Conservation (phyloP, 2,329 filamentous ascomycete species). For the Dactylellina parvicollis region DNA sequence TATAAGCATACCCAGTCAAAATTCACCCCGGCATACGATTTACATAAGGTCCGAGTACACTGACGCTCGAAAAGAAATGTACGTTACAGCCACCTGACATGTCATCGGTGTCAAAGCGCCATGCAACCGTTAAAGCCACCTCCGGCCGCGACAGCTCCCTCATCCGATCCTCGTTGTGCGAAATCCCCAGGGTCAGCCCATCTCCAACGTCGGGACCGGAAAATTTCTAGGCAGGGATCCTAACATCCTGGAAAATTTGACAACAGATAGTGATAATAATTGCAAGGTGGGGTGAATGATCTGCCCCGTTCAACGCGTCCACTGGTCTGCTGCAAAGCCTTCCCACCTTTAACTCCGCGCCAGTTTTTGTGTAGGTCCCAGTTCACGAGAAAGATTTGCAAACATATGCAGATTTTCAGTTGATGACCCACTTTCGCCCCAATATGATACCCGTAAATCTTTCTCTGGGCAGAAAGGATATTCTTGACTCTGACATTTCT, state of each 20-base stretch:
- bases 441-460: background rate
- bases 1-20: background rate
- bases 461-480: background rate
- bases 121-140: conserved; percentile 8
- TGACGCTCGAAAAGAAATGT: background rate
- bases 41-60: background rate
- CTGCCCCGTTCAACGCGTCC: too few species aligned
- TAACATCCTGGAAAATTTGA: background rate
- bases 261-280: background rate
- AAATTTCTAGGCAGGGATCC: conserved; percentile 40
- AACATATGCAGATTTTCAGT: too few species aligned
- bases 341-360: too few species aligned
- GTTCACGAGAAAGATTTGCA: too few species aligned
- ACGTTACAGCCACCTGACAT: conserved; percentile 8
- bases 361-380: too few species aligned
- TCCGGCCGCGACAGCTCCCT: conserved; percentile 25
- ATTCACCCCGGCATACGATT: background rate
- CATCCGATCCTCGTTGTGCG: conserved; percentile 44
- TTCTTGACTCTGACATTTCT: too few species aligned
- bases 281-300: background rate
- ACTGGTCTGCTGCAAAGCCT: too few species aligned
- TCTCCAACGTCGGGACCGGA: conserved; percentile 34
- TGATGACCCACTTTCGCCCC: too few species aligned
- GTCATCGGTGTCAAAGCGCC: conserved; percentile 11
- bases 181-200: conserved; percentile 24